phyloP scores from a whole-genome alignment of 2,329 filamentous ascomycete species.

The Penicillium sp. region DNA sequence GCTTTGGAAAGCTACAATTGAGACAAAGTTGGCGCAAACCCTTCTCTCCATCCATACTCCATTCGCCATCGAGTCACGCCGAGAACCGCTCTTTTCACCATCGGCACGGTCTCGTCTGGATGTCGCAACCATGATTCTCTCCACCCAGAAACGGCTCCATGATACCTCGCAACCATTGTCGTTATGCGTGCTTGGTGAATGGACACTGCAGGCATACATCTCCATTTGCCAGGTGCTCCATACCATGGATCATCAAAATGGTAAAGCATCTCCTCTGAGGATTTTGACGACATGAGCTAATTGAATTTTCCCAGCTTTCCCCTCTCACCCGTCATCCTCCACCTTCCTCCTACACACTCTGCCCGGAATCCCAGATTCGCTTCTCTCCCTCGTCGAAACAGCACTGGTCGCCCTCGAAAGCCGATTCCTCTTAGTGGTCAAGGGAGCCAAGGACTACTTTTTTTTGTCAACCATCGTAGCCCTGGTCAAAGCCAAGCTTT shows the following conservation, averaged over 20 bases:
- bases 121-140: constrained; percentile 40
- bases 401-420: constrained; percentile 34
- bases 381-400: constrained; percentile 37
- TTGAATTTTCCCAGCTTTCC: neutral
- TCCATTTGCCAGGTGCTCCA: constrained; percentile 43
- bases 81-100: constrained; percentile 36
- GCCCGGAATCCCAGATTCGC: constrained; percentile 36
- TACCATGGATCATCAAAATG: constrained; percentile 22
- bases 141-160: constrained; percentile 38
- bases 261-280: constrained; percentile 19
- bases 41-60: constrained; percentile 44
- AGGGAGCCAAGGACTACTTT: constrained; percentile 44
- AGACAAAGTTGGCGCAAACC: constrained; percentile 39
- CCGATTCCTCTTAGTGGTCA: constrained; percentile 36
- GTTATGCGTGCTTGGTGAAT: constrained; percentile 39
- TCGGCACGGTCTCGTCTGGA: constrained; percentile 41
- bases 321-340: constrained; percentile 10
- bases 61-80: constrained; percentile 39
- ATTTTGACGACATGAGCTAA: neutral
- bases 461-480: constrained; percentile 41
- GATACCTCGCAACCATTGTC: constrained; percentile 37
- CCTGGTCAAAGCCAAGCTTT: constrained; percentile 38
- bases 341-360: constrained; percentile 29
- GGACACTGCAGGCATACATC: constrained; percentile 40
- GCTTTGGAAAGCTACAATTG: constrained; percentile 38